A percentile compares a stretch with the other conserved stretches of the same genome.
phyloP scores from a whole-genome alignment of 78 protist genomes.

The Dictyostelium citrinum region DNA sequence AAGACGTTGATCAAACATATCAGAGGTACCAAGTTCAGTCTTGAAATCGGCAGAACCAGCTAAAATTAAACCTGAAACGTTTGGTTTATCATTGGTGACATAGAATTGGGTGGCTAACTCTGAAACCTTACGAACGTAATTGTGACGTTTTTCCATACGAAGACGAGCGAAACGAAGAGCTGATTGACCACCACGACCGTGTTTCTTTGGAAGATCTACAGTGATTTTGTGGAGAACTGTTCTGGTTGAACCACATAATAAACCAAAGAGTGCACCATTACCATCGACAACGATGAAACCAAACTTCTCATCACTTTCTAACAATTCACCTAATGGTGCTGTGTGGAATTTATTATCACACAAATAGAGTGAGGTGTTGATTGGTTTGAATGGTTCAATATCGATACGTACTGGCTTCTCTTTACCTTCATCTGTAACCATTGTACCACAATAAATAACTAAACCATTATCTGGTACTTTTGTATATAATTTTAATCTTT shows the following conservation, averaged over 20 bases:
- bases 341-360: slow-evolving; percentile 99
- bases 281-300: slow-evolving; percentile 99
- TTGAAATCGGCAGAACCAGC: slow-evolving; percentile 99
- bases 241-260: slow-evolving; percentile 96
- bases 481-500: slow-evolving; percentile 91
- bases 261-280: slow-evolving; percentile 98
- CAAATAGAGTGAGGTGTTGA: slow-evolving; percentile 98
- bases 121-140: slow-evolving; percentile 98
- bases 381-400: slow-evolving; percentile 99
- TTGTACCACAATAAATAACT: slow-evolving; percentile 98
- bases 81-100: slow-evolving; percentile 96
- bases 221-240: slow-evolving; percentile 95
- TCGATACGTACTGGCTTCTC: slow-evolving; percentile 97
- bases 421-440: slow-evolving; percentile 97
- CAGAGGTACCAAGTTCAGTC: slow-evolving; percentile 91
- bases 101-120: slow-evolving; percentile 96
- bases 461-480: slow-evolving; percentile 98
- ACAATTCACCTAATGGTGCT: slow-evolving; percentile 94
- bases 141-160: slow-evolving; percentile 98
- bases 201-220: slow-evolving; percentile 99
- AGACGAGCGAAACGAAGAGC: slow-evolving; percentile 99
- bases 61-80: slow-evolving; percentile 97
- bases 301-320: slow-evolving; percentile 96
- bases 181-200: slow-evolving; percentile 99
- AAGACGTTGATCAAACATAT: slow-evolving; percentile 98